phyloP scores from a whole-genome alignment of 225 moss, liverwort and hornwort species.

The Ulota crispa region DNA sequence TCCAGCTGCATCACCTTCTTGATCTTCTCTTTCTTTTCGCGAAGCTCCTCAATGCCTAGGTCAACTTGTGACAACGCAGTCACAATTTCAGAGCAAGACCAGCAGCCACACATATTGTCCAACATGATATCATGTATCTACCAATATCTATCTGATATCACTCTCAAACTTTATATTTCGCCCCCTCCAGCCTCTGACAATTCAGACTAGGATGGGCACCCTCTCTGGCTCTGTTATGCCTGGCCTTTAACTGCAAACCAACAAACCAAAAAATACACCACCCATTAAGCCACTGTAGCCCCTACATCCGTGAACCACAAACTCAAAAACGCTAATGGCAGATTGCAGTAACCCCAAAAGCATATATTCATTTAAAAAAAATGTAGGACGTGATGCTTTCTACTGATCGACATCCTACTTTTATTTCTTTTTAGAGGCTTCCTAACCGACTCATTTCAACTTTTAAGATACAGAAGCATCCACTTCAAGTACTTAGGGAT shows the following conservation, averaged over 20 bases:
- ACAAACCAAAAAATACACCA: conserved; percentile 26
- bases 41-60: conserved; percentile 86
- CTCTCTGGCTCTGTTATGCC: conserved; percentile 22
- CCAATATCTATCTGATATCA: conserved; percentile 5
- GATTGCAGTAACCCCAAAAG: not conserved
- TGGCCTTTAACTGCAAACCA: conserved; percentile 40
- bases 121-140: conserved; percentile 22
- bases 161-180: not conserved
- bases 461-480: not conserved
- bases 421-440: not conserved
- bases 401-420: not conserved
- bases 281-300: not conserved
- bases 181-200: not conserved
- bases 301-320: not conserved
- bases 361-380: not conserved
- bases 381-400: not conserved
- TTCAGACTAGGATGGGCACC: conserved; percentile 8
- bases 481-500: not conserved
- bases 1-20: conserved; percentile 77
- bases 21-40: conserved; percentile 84
- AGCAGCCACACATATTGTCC: conserved; percentile 39
- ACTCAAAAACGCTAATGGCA: not conserved
- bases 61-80: conserved; percentile 54
- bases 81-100: conserved; percentile 59
- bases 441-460: not conserved